Evolutionary conservation across 345 rosid species (phyloP), one percentile per base, ranked within the genome.

Genomic region (Tarenaya hassleriana): DNA sequence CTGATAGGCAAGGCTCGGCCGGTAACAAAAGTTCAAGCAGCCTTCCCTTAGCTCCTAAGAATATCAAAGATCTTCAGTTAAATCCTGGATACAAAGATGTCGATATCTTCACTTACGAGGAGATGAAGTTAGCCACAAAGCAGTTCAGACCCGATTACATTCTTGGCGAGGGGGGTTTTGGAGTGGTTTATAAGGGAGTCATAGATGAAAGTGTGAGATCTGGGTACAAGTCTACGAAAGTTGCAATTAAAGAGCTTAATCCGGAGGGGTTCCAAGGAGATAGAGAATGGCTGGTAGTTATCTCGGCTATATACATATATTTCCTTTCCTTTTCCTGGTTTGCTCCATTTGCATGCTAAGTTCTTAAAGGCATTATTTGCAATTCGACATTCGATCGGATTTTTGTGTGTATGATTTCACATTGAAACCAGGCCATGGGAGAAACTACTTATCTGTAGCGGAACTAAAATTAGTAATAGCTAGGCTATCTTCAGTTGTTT

Each of bases 121-220:
- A 92, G 72, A 88, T 77, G 86, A 80, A 69, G 60, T 43, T 83
- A 66, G 97, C 91, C n/a, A 85, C 99, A 3, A 81, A 81, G 69
- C 75, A 68, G 55, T 92, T 92, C 61, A 73, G 88, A 35, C 89
- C 97, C 0, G 94, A 88, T 73, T 77, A 64, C 52, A 83, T 92
- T 16, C 84, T 92, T 1, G 99, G 99, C 0, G 95, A 88, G 38
- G 99, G 99, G 41, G 99, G 99, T 10, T 92, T 92, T 39, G 99
- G 99, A 16, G 80, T 81, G 33, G 99, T 92, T 35, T 86, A 88
- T 39, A 88, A 81, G 69, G 97, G 97, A 47, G 73, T 84, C 44
- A 60, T 92, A 29, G 95, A 92, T 62, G 82, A 73, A 40, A 73
- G 37, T 33, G 75, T 86, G 34, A 78, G 91, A 67, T 58, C 62